phyloP scores from a whole-genome alignment of 371 early-diverging fungal species.

The Gilbertella persicaria region DNA sequence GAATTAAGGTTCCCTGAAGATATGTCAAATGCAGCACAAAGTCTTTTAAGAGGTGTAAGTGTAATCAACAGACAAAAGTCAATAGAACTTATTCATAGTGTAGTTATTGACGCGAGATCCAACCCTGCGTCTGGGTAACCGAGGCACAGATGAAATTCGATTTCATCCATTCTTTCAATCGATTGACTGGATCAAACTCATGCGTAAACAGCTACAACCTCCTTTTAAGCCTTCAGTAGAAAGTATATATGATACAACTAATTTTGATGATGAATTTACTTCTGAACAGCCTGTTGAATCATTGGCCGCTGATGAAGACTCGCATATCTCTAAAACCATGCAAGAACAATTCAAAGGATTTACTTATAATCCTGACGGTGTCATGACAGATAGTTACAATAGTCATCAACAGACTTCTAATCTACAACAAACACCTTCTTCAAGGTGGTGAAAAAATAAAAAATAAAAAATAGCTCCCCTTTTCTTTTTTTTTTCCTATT shows the following conservation, averaged over 20 bases:
- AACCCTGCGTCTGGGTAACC: slow-evolving; percentile 78
- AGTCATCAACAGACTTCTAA: slow-evolving; percentile 19
- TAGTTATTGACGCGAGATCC: slow-evolving; percentile 84
- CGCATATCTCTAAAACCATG: slow-evolving; percentile 83
- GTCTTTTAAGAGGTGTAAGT: slow-evolving; percentile 72
- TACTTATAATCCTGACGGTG: slow-evolving; percentile 45
- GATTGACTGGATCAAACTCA: slow-evolving; percentile 89
- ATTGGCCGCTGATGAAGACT: slow-evolving; percentile 63
- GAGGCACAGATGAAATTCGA: slow-evolving; percentile 89
- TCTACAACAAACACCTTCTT: slow-evolving; percentile 8
- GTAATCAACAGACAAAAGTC: not conserved
- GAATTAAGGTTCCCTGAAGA: slow-evolving; percentile 86
- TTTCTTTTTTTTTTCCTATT: no score
- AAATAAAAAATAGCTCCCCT: no score
- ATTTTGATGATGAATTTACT: slow-evolving; percentile 84
- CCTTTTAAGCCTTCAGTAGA: slow-evolving; percentile 92
- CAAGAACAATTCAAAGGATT: slow-evolving; percentile 97
- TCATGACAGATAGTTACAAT: slow-evolving; percentile 41
- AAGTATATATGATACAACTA: slow-evolving; percentile 75
- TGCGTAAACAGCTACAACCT: slow-evolving; percentile 88
- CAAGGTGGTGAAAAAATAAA: slow-evolving; percentile 21
- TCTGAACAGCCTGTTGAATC: slow-evolving; percentile 89
- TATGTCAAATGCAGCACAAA: slow-evolving; percentile 72
- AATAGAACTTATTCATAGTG: not conserved
- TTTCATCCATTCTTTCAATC: slow-evolving; percentile 89